Conservation (phyloP, 2,329 filamentous ascomycete genomes). For the Xenosphaeropsis pyriputrescens region DNA sequence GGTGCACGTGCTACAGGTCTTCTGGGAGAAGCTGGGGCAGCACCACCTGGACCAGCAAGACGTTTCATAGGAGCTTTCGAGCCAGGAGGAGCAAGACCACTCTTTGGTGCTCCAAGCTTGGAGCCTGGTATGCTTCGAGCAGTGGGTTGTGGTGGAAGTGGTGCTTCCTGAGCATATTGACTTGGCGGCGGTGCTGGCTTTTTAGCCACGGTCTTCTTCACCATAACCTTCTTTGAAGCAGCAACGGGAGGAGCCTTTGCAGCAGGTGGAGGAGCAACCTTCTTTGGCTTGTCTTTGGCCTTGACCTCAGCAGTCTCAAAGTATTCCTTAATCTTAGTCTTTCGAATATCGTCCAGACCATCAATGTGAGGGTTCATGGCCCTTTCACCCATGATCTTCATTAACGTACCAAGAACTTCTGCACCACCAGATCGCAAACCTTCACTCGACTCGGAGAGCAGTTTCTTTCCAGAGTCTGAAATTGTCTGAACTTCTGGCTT, state of each 20-base stretch:
- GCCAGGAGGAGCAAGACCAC: constrained; percentile 25
- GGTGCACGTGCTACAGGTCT: constrained; percentile 29
- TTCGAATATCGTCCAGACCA: constrained; percentile 87
- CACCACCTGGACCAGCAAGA: constrained; percentile 29
- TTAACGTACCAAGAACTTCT: constrained; percentile 82
- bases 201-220: constrained; percentile 25
- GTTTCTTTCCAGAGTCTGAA: constrained; percentile 78
- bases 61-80: constrained; percentile 43
- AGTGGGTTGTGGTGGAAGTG: constrained; percentile 42
- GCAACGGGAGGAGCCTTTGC: constrained; percentile 28
- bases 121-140: constrained; percentile 30
- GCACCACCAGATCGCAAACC: constrained; percentile 76
- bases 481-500: constrained; percentile 75
- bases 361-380: constrained; percentile 90
- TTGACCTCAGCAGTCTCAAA: constrained; percentile 71
- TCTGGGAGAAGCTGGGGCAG: constrained; percentile 28
- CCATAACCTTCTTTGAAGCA: constrained; percentile 27
- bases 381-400: constrained; percentile 97
- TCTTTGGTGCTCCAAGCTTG: constrained; percentile 41
- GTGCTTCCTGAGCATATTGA: constrained; percentile 31
- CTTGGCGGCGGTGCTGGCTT: constrained; percentile 29
- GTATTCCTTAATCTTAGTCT: constrained; percentile 90
- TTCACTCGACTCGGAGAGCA: constrained; percentile 80
- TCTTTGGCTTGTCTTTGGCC: constrained; percentile 84
- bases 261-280: constrained; percentile 47